Evolutionary conservation across 2,329 filamentous ascomycete species (phyloP), one percentile per base, ranked within the genome.

Genomic region (Ascosphaera acerosa): DNA sequence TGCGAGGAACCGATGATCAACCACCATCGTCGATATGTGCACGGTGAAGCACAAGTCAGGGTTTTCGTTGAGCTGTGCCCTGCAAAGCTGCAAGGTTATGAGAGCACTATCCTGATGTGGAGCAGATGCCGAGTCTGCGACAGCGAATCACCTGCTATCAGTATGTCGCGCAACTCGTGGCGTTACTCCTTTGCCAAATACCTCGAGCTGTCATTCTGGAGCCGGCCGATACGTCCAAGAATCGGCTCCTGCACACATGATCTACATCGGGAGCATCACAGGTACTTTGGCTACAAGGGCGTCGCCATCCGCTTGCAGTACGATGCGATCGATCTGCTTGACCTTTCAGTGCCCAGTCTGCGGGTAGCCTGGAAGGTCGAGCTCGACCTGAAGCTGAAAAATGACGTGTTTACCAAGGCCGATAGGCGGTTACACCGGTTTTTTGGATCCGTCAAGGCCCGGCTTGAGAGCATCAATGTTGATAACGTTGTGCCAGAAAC

Each of bases 101-200:
- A 66, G 47, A 68, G 77, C 38, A 76, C 72, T 2, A 90, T 97
- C 34, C 66, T 82, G 34, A 92, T 97, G 80, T 97, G 89, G 89
- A 94, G 80, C 40, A 80, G 75, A 42, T 97, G 87, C 57, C 87
- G 90, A 43, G 62, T 77, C 18, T 97, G 89, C 50, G 73, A 77
- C 32, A 78, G 78, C 40, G 82, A 94, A 47, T 90, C 84, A 0
- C 76, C 80, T 23, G 71, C 82, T 30, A 76, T 77, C 40, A 71
- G 74, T 18, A 92, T 97, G 80, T 92, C 84, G 1, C 71, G 81
- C 34, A 81, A 70, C 42, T 89, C 82, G 0, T 97, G 81, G 76
- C 92, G 89, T 48, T 97, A 97, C 49, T 97, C 87, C 0, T 90
- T 97, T 44, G 87, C 80, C 7, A 97, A 97, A 51, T 97, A 94